Conservation (phyloP, 73 alveolate species). For the Uronychia setigera region DNA sequence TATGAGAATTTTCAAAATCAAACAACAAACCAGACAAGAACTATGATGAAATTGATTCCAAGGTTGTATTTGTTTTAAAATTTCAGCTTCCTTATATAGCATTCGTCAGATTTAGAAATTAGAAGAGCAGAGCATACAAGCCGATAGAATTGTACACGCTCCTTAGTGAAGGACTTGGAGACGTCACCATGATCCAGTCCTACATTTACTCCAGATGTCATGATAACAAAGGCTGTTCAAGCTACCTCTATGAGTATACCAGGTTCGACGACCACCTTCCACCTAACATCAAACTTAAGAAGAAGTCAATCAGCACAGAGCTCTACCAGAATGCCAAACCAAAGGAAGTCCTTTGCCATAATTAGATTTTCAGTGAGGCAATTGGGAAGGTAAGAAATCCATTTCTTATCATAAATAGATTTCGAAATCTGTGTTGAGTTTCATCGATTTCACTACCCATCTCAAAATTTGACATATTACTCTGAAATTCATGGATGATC, state of each 20-base stretch:
- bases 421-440: not conserved
- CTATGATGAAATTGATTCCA: not conserved
- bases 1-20: not conserved
- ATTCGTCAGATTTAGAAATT: slow-evolving; percentile 13
- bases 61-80: not conserved
- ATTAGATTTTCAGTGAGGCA: not conserved
- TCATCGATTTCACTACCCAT: not conserved
- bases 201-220: slow-evolving; percentile 14
- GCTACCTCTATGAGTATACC: slow-evolving; percentile 8
- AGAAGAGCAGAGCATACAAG: slow-evolving; percentile 26
- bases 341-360: not conserved
- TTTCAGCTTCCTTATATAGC: slow-evolving; percentile 24
- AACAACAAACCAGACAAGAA: not conserved
- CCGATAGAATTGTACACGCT: slow-evolving; percentile 32
- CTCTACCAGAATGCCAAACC: not conserved
- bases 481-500: not conserved
- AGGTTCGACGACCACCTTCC: not conserved
- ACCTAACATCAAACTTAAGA: not conserved
- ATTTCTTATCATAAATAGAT: not conserved
- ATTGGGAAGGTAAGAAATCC: not conserved
- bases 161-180: slow-evolving; percentile 30
- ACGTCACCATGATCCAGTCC: slow-evolving; percentile 20
- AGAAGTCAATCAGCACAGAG: slow-evolving; percentile 3
- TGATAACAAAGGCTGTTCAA: not conserved
- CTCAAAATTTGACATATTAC: not conserved